Evolutionary conservation across 2,329 filamentous ascomycete genomes (phyloP).

Genomic region (Colletotrichum incanum): DNA sequence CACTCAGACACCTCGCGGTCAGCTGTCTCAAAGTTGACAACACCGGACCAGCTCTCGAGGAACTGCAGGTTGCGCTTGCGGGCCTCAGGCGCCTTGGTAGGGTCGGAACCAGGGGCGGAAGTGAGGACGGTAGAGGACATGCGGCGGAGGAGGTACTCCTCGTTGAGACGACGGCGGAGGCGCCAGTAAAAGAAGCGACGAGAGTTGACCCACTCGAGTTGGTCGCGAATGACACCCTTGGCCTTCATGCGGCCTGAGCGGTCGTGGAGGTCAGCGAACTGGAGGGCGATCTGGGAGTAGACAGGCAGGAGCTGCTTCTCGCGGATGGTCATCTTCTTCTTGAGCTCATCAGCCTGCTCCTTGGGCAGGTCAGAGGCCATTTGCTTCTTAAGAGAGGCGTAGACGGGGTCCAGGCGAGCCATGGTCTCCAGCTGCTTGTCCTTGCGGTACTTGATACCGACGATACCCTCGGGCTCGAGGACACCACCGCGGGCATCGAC

Average conservation of each 20-base stretch:
- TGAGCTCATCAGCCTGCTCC: slow-evolving; percentile 84
- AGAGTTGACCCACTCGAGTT: slow-evolving; percentile 88
- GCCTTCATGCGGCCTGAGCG: slow-evolving; percentile 98
- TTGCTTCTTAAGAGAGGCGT: slow-evolving; percentile 87
- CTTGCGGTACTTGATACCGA: slow-evolving; percentile 98
- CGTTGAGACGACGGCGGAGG: slow-evolving; percentile 94
- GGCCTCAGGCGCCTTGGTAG: slow-evolving; percentile 63
- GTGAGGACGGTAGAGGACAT: slow-evolving; percentile 69
- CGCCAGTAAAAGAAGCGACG: slow-evolving; percentile 99
- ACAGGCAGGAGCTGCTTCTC: slow-evolving; percentile 93
- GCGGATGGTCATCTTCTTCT: slow-evolving; percentile 85
- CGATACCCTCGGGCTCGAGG: slow-evolving; percentile 96
- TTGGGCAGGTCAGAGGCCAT: slow-evolving; percentile 77
- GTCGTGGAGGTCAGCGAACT: slow-evolving; percentile 98
- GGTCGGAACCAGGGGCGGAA: slow-evolving; percentile 55
- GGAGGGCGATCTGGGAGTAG: slow-evolving; percentile 94
- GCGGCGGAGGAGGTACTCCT: slow-evolving; percentile 96
- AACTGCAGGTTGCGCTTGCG: slow-evolving; percentile 80
- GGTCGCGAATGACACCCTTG: slow-evolving; percentile 91
- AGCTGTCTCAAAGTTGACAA: slow-evolving; percentile 82
- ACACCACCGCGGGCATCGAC: slow-evolving; percentile 96
- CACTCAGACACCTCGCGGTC: slow-evolving; percentile 90
- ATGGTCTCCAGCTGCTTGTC: slow-evolving; percentile 98
- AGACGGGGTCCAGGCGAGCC: slow-evolving; percentile 90
- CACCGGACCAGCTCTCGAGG: slow-evolving; percentile 86